These are phyloP conservation scores for Cystobasidiopsis lactophilus DNA, from an alignment of 768 basidiomycete genomes.

Conservation along the genomic window DNA sequence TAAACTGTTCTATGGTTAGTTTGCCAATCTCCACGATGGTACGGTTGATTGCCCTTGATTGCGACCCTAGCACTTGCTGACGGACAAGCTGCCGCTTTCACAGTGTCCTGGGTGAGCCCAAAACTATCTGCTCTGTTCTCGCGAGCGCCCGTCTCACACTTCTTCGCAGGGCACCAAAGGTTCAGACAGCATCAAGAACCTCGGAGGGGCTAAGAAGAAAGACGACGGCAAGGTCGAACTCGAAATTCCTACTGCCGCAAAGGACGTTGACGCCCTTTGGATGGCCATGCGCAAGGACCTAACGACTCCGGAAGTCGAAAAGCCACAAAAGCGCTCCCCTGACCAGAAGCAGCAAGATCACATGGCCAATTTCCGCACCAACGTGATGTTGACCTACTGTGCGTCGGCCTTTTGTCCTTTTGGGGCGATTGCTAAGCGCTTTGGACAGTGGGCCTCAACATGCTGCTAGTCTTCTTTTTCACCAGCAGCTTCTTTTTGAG, in stretches of 20 bases:
- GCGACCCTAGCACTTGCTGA: neutral
- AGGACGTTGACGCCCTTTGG: constrained; percentile 33
- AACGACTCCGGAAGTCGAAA: neutral
- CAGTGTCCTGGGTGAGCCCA: too few species aligned
- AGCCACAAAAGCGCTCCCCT: neutral
- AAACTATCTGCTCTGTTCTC: too few species aligned
- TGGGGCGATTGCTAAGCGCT: neutral
- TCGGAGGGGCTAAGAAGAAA: constrained; percentile 50
- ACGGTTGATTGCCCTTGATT: neutral
- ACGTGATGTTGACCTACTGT: neutral
- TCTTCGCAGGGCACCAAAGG: constrained; percentile 29
- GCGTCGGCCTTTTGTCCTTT: neutral
- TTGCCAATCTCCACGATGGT: constrained; percentile 40
- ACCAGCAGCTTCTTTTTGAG: neutral
- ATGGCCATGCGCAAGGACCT: neutral
- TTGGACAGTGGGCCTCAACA: neutral
- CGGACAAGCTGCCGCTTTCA: neutral
- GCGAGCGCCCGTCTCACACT: too few species aligned
- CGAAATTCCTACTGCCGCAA: constrained; percentile 59
- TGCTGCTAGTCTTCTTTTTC: neutral
- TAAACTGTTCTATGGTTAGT: too few species aligned
- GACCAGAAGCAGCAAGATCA: neutral
- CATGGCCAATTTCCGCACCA: neutral
- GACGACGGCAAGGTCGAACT: constrained; percentile 47
- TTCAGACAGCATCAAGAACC: constrained; percentile 82